A percentile compares a stretch with the other conserved stretches of the same genome.
Evolutionary conservation across 768 basidiomycete genomes (phyloP).

Genomic region (Tylopilus vinaceipallidus): DNA sequence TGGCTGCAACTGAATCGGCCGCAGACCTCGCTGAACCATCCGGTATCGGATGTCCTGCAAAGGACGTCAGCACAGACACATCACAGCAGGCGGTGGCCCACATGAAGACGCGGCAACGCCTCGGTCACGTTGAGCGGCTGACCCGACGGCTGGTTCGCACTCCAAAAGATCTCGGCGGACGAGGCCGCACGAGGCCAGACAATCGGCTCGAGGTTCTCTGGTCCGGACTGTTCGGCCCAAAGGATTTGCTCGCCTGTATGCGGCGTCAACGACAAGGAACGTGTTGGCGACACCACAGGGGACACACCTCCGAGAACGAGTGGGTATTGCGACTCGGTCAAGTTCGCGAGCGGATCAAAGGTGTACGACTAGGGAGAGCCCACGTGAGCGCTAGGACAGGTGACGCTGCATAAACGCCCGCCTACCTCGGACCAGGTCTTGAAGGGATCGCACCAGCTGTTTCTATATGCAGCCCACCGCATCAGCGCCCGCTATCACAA

Average conservation of each 20-base stretch:
- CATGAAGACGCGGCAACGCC: slow-evolving; percentile 52
- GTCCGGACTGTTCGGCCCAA: slow-evolving; percentile 47
- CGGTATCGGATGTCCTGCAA: slow-evolving; percentile 43
- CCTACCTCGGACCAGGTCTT: slow-evolving; percentile 50
- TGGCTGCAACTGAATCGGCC: slow-evolving; percentile 52
- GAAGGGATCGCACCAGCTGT: slow-evolving; percentile 51
- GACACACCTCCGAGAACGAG: slow-evolving; percentile 39
- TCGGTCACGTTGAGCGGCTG: slow-evolving; percentile 32
- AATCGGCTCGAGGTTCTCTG: slow-evolving; percentile 42
- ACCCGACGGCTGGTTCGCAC: slow-evolving; percentile 38
- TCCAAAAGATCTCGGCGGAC: slow-evolving; percentile 56
- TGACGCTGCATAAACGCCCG: neutral
- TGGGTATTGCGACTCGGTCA: slow-evolving; percentile 34
- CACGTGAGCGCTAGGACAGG: slow-evolving; percentile 2
- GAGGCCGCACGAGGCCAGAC: slow-evolving; percentile 49
- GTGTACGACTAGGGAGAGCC: slow-evolving; percentile 37
- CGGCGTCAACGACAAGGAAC: neutral
- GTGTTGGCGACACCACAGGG: neutral
- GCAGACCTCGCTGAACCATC: slow-evolving; percentile 47
- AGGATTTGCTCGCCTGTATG: slow-evolving; percentile 37
- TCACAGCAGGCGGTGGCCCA: too few species aligned
- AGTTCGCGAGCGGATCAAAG: slow-evolving; percentile 48
- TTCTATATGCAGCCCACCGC: slow-evolving; percentile 20
- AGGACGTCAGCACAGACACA: slow-evolving; percentile 8
- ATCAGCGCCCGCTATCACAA: neutral